Base-by-base conservation (phyloP, 176 grass and related monocot genomes). In the Leersia perrieri region DNA sequence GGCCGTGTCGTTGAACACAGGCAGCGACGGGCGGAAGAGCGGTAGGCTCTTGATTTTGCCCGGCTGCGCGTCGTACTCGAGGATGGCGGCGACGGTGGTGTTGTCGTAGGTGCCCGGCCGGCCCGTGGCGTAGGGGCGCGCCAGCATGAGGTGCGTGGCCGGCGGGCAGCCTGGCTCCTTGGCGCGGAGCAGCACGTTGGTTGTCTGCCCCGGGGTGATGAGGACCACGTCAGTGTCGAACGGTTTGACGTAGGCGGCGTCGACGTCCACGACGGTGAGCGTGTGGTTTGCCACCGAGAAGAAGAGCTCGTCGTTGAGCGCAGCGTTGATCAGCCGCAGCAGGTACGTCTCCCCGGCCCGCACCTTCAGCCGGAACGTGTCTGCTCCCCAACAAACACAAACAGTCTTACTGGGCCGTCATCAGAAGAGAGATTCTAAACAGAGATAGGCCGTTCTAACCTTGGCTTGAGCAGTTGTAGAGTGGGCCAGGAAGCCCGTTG, bases 401-500 rank as follows among this genome's bases (percentile, higher is more conserved):
- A 18, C 6, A 60, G 8, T 26, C n/a, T 53, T 2, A 55, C n/a
- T n/a, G 2, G 2, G 22, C n/a, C 15, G n/a, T n/a, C n/a, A n/a
- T n/a, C 31, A 14, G 14, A 8, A 32, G 13, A 27, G 9, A 57
- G 34, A 47, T 12, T 12, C 20, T 1, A n/a, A 74, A 58, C 45
- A 16, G 14, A 49, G 15, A 58, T 25, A 2, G 53, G 22, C 53
- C 22, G 8, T 15, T 18, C 9, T 29, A 70, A 91, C 92, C 88
- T 89, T 63, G 68, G 58, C n/a, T 89, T 2, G 94, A 91, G 55
- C 81, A 91, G 72, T 91, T 93, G 81, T 97, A 97, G 28, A 97
- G 45, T 25, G 88, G 94, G 27, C 91, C 94, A 4, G 94, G 88
- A 47, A 93, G 86, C 1, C 94, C 88, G 71, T 97, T 97, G 53